Percentiles rank a stretch among this genome's conserved stretches.
phyloP scores from a whole-genome alignment of 2,329 filamentous ascomycete species.

The Ampelomyces quisqualis region DNA sequence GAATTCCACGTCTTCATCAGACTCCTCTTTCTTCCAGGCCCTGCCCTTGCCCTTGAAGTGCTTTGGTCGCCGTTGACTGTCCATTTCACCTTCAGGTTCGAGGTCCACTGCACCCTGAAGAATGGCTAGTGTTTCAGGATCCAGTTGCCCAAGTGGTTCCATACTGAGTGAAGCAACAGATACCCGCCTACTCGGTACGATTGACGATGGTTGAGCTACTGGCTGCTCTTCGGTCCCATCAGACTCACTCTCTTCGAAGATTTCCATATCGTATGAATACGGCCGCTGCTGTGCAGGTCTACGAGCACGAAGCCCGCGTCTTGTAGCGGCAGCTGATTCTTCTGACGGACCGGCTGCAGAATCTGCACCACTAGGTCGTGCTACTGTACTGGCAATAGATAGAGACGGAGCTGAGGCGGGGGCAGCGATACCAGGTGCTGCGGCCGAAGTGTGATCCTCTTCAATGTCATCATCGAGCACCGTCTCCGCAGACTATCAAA shows the following conservation, averaged over 20 bases:
- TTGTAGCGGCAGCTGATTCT: slow-evolving; percentile 21
- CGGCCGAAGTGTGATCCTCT: slow-evolving; percentile 8
- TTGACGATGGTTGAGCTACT: slow-evolving; percentile 3
- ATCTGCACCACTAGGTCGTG: too few relatives aligned
- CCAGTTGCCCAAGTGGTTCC: slow-evolving; percentile 11
- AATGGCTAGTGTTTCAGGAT: slow-evolving; percentile 16
- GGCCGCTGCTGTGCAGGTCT: slow-evolving; percentile 40
- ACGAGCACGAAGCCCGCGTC: slow-evolving; percentile 36
- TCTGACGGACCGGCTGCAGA: too few relatives aligned
- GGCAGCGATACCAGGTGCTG: too few relatives aligned
- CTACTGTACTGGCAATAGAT: too few relatives aligned
- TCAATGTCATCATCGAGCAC: slow-evolving; percentile 12
- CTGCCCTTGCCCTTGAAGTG: slow-evolving; percentile 38
- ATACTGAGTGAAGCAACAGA: slow-evolving; percentile 16
- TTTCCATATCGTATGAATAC: slow-evolving; percentile 37
- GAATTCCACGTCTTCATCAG: slow-evolving; percentile 37
- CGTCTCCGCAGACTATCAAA: slow-evolving; percentile 22
- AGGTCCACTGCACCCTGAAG: slow-evolving; percentile 15
- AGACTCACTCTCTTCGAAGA: slow-evolving; percentile 26
- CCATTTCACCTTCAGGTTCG: slow-evolving; percentile 1
- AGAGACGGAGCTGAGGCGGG: too few relatives aligned
- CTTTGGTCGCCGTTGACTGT: slow-evolving; percentile 13
- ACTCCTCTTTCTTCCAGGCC: slow-evolving; percentile 36
- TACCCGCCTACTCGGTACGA: slow-evolving; percentile 13
- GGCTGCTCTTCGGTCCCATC: slow-evolving; percentile 13